Conservation (phyloP, 768 basidiomycete genomes). For the Rhizopogon vinicolor region DNA sequence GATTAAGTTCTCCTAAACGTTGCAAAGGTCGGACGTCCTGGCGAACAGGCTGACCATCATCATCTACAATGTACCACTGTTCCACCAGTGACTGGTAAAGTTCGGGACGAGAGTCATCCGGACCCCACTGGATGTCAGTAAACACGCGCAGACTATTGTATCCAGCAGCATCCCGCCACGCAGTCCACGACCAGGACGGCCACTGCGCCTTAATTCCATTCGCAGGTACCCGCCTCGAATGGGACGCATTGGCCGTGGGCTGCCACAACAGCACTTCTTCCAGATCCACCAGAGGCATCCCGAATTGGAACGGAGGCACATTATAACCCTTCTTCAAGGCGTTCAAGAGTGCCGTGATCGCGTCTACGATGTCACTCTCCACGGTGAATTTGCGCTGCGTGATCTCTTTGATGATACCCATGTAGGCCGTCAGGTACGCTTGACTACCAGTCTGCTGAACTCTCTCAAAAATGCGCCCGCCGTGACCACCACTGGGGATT, state of each 20-base stretch:
- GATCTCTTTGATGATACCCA: no score
- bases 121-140: neutral
- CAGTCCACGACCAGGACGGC: slow-evolving; percentile 22
- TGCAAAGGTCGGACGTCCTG: slow-evolving; percentile 8
- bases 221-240: slow-evolving; percentile 6
- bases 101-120: neutral
- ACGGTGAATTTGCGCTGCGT: no score
- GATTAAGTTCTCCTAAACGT: neutral
- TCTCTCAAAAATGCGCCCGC: no score
- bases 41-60: slow-evolving; percentile 4
- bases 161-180: slow-evolving; percentile 14
- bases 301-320: no score
- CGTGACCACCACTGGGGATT: no score
- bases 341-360: no score
- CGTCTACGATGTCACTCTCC: no score
- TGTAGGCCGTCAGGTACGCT: no score
- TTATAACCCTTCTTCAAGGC: no score
- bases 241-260: slow-evolving; percentile 7
- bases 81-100: slow-evolving; percentile 12
- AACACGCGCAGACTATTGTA: neutral
- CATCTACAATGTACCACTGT: slow-evolving; percentile 11
- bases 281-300: slow-evolving; percentile 1
- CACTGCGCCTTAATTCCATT: neutral
- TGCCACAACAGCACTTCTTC: slow-evolving; percentile 16
- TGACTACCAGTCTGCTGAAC: no score